Base-by-base conservation (phyloP, 2,329 filamentous ascomycete species). In the Mycosphaerella sp. region DNA sequence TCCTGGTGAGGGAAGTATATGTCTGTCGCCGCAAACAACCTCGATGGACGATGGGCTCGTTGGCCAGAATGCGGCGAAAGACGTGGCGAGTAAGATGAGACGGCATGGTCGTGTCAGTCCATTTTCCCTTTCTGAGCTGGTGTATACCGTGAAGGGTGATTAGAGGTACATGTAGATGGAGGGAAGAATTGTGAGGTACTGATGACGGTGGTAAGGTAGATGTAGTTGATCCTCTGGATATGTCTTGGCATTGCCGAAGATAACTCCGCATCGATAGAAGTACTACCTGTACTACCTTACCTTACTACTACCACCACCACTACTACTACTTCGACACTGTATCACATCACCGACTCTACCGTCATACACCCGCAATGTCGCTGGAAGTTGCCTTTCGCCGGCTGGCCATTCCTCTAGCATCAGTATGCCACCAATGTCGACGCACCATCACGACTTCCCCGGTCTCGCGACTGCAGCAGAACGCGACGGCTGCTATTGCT, bases 21-120 rank as follows among this genome's bases (percentile, higher is more conserved):
- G 61, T 59, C 45, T 63, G 68, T 54, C 69, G 70, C 59, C 67
- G 67, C 30, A 72, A 59, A 55, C 73, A 74, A 62, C 70, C 73
- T 59, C 72, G 73, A 63, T 71, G 68, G 40, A 72, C 55, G 27
- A 75, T 68, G 42, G 71, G 70, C 57, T 77, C 71, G 64, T 76
- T 75, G 64, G 75, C 74, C 53, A 80, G 69, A 58, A 83, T 70
- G 62, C 75, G 73, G 60, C 78, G 76, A 67, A 80, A 80, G 59
- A 82, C 77, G 67, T 74, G 71, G 66, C 79, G 79, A 54, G 79
- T 80, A 62, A 83, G 71, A 59, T 80, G 78, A 57, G 80, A 80
- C 50, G 76, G 75, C 80, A 82, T 82, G 12, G n/a, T 58, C 41
- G 10, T 18, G 6, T 10, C 21, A 16, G 35, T 41, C 14, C 10